phyloP scores from a whole-genome alignment of 2,329 filamentous ascomycete species.

The Beauveria sp. region DNA sequence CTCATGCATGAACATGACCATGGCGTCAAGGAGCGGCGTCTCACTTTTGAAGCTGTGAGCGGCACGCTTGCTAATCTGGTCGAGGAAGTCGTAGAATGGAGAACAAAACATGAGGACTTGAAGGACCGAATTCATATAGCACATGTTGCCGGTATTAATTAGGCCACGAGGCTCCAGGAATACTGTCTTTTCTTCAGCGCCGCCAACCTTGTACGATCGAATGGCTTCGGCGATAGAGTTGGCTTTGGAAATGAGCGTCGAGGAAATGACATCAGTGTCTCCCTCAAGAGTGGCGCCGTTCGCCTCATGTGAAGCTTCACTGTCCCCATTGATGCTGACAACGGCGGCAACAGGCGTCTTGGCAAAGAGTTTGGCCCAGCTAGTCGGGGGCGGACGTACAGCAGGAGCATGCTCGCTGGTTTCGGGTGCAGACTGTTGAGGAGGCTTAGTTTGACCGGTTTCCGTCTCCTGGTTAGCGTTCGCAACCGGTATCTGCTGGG shows the following conservation, averaged over 20 bases:
- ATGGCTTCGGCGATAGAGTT: conserved; percentile 71
- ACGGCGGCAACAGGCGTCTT: conserved; percentile 16
- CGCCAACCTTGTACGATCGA: conserved; percentile 60
- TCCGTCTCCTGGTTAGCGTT: neutral
- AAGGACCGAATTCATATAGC: conserved; percentile 99
- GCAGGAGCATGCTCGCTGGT: conserved; percentile 15
- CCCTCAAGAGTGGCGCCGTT: neutral
- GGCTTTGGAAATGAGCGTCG: conserved; percentile 38
- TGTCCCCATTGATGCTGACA: neutral
- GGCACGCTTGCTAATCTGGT: conserved; percentile 75
- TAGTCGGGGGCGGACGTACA: conserved; percentile 26
- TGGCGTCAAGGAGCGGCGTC: conserved; percentile 86
- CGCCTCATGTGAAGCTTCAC: conserved; percentile 14
- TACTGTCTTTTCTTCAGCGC: conserved; percentile 53
- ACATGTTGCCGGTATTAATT: conserved; percentile 98
- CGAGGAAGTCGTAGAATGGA: conserved; percentile 90
- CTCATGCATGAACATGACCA: conserved; percentile 95
- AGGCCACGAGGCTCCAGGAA: conserved; percentile 90
- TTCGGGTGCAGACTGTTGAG: conserved; percentile 10
- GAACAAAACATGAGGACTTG: conserved; percentile 92
- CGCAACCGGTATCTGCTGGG: neutral
- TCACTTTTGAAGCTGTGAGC: conserved; percentile 91
- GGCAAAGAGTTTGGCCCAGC: conserved; percentile 35
- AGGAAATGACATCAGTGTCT: conserved; percentile 23
- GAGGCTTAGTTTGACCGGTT: neutral